phyloP scores from a whole-genome alignment of 495 filamentous ascomycete genomes.

The Penicillium samsonianum region DNA sequence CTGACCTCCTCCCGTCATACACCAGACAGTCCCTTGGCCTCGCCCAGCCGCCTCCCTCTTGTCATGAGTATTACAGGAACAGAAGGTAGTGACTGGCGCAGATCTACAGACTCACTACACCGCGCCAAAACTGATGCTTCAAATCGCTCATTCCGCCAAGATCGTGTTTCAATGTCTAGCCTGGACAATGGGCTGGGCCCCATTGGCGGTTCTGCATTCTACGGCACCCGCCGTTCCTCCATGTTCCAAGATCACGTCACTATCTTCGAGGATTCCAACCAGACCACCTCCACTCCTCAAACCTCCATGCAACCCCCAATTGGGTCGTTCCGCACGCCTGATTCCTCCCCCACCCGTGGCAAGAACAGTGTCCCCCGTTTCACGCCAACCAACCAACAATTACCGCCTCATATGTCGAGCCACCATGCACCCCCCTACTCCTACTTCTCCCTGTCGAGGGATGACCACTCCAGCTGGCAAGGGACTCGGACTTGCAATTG shows the following conservation, averaged over 20 bases:
- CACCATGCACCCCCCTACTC: conserved; percentile 18
- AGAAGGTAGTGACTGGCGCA: conserved; percentile 30
- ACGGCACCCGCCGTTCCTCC: conserved; percentile 1
- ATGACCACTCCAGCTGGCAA: conserved; percentile 38
- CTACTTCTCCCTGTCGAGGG: conserved; percentile 23
- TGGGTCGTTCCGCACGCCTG: conserved; percentile 17
- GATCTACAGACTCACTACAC: conserved; percentile 23
- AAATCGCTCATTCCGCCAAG: conserved; percentile 7
- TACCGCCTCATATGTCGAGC: conserved; percentile 20
- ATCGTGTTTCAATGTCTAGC: conserved; percentile 14
- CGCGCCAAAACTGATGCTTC: conserved; percentile 22
- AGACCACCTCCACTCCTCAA: conserved; percentile 19
- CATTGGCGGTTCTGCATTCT: conserved; percentile 4
- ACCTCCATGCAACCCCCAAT: conserved; percentile 4
- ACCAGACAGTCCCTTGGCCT: conserved; percentile 13
- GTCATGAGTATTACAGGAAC: conserved; percentile 26
- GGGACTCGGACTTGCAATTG: conserved; percentile 38
- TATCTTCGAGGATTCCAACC: conserved; percentile 43
- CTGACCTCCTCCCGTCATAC: conserved; percentile 20
- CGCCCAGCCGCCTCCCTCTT: conserved; percentile 17
- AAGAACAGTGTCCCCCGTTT: conserved; percentile 20
- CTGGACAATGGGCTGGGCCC: conserved; percentile 15
- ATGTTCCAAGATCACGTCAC: conserved; percentile 34
- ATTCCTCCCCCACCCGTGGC: conserved; percentile 13
- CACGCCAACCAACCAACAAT: conserved; percentile 11